These are phyloP conservation scores for Corymbia maculata DNA, from an alignment of 345 rosid genomes.

Conservation along the genomic window DNA sequence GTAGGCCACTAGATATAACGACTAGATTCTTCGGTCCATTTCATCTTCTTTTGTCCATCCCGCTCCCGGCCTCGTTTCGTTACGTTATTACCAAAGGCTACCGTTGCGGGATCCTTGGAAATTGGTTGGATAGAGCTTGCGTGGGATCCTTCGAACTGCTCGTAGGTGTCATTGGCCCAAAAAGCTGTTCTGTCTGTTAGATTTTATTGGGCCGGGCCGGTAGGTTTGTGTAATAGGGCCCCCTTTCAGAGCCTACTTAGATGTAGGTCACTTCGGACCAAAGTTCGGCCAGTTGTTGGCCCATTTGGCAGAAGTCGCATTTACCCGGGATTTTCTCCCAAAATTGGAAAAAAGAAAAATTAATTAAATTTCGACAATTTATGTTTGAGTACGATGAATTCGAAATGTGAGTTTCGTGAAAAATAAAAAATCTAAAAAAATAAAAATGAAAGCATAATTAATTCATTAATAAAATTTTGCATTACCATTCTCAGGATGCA, in stretches of 20 bases:
- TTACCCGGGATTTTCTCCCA: background rate
- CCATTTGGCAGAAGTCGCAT: background rate
- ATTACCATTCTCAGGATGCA: background rate
- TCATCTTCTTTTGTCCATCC: background rate
- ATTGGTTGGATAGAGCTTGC: background rate
- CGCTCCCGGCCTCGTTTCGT: too few relatives aligned
- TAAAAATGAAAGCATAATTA: too few relatives aligned
- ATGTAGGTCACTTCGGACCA: background rate
- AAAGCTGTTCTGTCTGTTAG: background rate
- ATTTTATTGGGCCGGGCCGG: background rate
- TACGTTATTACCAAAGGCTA: background rate
- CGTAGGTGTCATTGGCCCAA: background rate
- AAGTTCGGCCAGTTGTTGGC: background rate
- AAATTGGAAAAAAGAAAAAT: background rate
- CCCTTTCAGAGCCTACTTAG: background rate
- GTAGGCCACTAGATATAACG: background rate
- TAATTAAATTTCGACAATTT: background rate
- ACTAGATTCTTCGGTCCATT: background rate
- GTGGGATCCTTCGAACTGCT: background rate
- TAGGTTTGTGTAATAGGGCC: background rate
- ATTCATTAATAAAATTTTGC: too few relatives aligned
- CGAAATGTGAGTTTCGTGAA: background rate
- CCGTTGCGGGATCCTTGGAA: background rate
- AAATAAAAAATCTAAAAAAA: too few relatives aligned
- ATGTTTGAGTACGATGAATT: background rate